These are phyloP conservation scores for Nematocida homosporus DNA, from an alignment of 371 early-diverging fungal genomes.

Conservation along the genomic window DNA sequence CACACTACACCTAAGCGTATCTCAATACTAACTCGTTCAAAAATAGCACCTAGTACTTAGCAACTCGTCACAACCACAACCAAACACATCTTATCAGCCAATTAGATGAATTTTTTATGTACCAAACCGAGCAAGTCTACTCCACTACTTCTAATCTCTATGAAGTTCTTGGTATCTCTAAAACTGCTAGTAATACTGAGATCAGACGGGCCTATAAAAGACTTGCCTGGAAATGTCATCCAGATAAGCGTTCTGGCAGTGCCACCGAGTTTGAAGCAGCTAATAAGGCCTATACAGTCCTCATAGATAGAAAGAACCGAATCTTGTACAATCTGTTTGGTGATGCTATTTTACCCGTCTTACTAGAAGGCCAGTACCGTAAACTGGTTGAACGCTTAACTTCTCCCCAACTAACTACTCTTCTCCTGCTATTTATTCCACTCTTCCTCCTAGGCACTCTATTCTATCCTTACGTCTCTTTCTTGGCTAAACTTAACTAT, in stretches of 20 bases:
- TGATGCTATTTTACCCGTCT: conserved; percentile 11
- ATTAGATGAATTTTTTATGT: conserved; percentile 42
- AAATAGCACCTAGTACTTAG: too few species aligned
- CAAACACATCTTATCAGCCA: background rate
- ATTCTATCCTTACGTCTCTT: conserved; percentile 30
- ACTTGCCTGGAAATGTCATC: conserved; percentile 30
- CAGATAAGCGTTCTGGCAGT: background rate
- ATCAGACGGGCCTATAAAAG: conserved; percentile 41
- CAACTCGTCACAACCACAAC: background rate
- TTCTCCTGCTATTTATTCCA: background rate
- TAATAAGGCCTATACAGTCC: conserved; percentile 32
- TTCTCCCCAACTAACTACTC: background rate
- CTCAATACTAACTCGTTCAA: background rate
- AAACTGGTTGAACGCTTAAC: conserved; percentile 11
- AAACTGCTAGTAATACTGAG: conserved; percentile 22
- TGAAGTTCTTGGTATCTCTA: conserved; percentile 11
- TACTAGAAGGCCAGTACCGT: conserved; percentile 8
- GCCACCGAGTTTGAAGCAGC: conserved; percentile 22
- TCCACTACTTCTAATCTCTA: conserved; percentile 13
- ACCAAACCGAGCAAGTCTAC: conserved; percentile 2
- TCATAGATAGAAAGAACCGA: conserved; percentile 28
- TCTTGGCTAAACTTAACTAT: background rate
- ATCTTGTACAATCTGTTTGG: conserved; percentile 41
- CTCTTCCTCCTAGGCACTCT: background rate
- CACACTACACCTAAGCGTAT: background rate